Base-by-base conservation (phyloP, 345 rosid species). In the Angophora floribunda region DNA sequence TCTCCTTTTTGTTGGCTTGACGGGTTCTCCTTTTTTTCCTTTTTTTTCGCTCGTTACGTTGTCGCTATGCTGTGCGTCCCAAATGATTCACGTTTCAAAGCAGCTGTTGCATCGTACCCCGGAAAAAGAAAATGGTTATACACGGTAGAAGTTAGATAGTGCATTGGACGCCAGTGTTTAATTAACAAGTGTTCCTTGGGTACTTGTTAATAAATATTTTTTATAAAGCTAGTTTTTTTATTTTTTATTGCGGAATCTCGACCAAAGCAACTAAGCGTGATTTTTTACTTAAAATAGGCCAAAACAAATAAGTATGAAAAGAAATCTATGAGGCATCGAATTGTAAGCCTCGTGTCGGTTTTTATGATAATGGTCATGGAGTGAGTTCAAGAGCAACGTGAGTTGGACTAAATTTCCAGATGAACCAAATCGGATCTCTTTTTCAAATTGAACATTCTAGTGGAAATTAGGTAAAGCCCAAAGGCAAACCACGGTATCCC, bases 301-400 rank as follows among this genome's bases (percentile, higher is more conserved):
- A 4, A 22, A 55, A 55, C 11, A 22, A 55, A 21, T 59, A 26
- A 5, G 7, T 13, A 1, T 0, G 0, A 12, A 59, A 36, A 36
- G 41, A 36, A 36, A 36, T 36, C 2, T 4, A 36, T 52, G 19
- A 14, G 53, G 17, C 53, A 15, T 15, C 15, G 17, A 14, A 52
- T 52, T 52, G 15, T 52, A 2, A 52, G 53, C 19, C 19, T 52
- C 53, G 53, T 6, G 53, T 15, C 7, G 53, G 15, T 13, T 52
- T 52, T n/a, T 30, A 63, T 0, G 6, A 63, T 3, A 17, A 63
- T 1, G 1, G 0, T 7, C 8, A 17, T 6, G 75, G 9, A 14
- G 36, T 7, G 5, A n/a, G 9, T 3, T 63, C 17, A n/a, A 63
- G 41, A 63, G 75, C 19, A n/a, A 63, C 7, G 6, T 63, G 6